Base-by-base conservation (phyloP, 1,284 basidiomycete genomes). In the Anthracocystis panici-leucophaei region DNA sequence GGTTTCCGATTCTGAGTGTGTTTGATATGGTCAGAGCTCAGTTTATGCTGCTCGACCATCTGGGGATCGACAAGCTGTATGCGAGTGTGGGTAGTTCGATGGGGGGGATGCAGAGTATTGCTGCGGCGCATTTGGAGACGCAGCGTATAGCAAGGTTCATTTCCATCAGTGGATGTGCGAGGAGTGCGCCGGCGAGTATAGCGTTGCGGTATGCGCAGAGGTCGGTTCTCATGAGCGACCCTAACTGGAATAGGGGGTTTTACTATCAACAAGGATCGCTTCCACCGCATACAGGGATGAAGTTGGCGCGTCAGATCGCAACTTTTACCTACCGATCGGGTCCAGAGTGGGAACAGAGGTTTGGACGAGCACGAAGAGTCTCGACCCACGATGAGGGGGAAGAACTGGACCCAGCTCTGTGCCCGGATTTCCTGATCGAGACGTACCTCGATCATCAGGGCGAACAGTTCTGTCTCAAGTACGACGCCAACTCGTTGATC, bases 241-340 rank as follows among this genome's bases (percentile, higher is more conserved):
- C 96, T 0, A 97, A 99, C 79, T 99, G 96, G 97, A 99, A 99
- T 77, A 91, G 95, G 44, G 96, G 97, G 1, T 97, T 96, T 86
- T 99, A 99, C 87, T 99, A 99, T 83, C 92, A 94, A 5, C 49
- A 58, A 57, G 81, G 77, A 42, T 89, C 89, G n/a, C 85, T 95
- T 14, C 97, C 96, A 1, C 96, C 96, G 3, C 97, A 99, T 85
- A 93, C 91, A 2, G 96, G 96, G 25, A 98, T 99, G 95, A 99
- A 99, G 86, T 90, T 99, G 35, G 97, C 96, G 18, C 90, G 96
- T 71, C 96, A 99, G 87, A 98, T 99, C 77, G 97, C 97, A 6
- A 99, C 97, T 0, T 97, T 99, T 84, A 99, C 97, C 0, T 99
- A 99, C 86, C 91, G 97, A 27, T 98, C 95, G 9, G 97, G 97